Evolutionary conservation across 345 rosid genomes (phyloP).

Genomic region (Linum lewisii): DNA sequence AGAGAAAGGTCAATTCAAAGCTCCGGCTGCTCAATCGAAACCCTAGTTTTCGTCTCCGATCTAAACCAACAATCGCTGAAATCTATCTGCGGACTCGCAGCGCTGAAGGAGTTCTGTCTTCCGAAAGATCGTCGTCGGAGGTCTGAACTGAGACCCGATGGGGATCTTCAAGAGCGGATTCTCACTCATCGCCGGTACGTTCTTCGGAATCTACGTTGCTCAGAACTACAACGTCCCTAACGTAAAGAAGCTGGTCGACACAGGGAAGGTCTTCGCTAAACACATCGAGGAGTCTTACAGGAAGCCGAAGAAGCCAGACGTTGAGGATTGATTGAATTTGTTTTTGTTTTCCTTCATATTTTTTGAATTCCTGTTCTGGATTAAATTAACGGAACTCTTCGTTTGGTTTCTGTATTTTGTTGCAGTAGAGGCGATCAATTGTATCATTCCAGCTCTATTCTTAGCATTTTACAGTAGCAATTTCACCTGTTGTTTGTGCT

Average conservation of each 20-base stretch:
- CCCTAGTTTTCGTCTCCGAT: background rate
- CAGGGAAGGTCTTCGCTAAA: constrained; percentile 36
- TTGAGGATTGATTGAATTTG: constrained; percentile 12
- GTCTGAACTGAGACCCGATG: constrained; percentile 24
- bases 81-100: background rate
- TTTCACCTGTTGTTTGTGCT: too few relatives aligned
- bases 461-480: too few relatives aligned
- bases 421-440: background rate
- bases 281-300: constrained; percentile 58
- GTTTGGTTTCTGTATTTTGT: background rate
- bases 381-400: background rate
- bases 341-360: too few relatives aligned
- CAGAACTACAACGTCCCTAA: constrained; percentile 66
- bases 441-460: too few relatives aligned
- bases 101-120: background rate
- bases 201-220: constrained; percentile 45
- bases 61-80: background rate
- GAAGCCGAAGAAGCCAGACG: constrained; percentile 45
- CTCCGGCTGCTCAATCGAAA: background rate
- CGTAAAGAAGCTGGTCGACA: constrained; percentile 36
- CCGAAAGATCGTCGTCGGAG: background rate
- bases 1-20: background rate
- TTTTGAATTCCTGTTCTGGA: background rate
- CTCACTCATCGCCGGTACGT: constrained; percentile 38
- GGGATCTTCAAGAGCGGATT: constrained; percentile 41